Conservation (phyloP, 2,329 filamentous ascomycete species). For the Fusarium concolor region DNA sequence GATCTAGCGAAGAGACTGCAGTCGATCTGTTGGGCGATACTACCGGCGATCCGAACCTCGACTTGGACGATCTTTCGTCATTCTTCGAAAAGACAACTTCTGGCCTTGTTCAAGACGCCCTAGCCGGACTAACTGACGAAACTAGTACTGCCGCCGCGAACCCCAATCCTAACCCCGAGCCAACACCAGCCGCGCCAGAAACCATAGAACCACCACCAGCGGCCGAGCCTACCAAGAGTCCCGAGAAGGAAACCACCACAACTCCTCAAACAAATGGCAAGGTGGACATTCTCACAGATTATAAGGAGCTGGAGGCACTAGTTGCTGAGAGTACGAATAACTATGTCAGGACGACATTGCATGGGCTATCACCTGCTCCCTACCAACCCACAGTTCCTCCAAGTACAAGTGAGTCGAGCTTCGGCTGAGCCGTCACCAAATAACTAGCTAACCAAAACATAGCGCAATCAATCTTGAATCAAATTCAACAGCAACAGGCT, state of each 20-base stretch:
- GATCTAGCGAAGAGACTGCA: constrained; percentile 44
- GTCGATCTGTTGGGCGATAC: constrained; percentile 46
- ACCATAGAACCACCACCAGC: constrained; percentile 31
- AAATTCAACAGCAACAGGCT: constrained; percentile 54
- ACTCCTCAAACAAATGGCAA: constrained; percentile 48
- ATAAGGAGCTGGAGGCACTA: constrained; percentile 57
- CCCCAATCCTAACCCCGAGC: constrained; percentile 34
- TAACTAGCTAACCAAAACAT: constrained; percentile 49
- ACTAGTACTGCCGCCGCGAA: constrained; percentile 4
- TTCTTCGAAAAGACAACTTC: constrained; percentile 58
- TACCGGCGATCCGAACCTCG: constrained; percentile 49
- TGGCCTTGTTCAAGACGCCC: constrained; percentile 55
- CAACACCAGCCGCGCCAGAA: constrained; percentile 31
- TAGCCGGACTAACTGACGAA: constrained; percentile 53
- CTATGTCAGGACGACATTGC: constrained; percentile 58
- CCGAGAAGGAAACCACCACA: constrained; percentile 39
- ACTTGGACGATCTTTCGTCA: constrained; percentile 56
- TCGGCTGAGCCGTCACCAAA: background rate
- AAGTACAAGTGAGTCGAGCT: constrained; percentile 50
- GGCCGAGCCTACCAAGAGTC: constrained; percentile 42
- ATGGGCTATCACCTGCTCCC: constrained; percentile 57
- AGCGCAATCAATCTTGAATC: constrained; percentile 53
- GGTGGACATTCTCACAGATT: constrained; percentile 53
- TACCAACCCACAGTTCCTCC: constrained; percentile 58
- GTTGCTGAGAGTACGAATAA: constrained; percentile 59